phyloP scores from a whole-genome alignment of 805 yeast species.

The Hanseniaspora occidentalis region DNA sequence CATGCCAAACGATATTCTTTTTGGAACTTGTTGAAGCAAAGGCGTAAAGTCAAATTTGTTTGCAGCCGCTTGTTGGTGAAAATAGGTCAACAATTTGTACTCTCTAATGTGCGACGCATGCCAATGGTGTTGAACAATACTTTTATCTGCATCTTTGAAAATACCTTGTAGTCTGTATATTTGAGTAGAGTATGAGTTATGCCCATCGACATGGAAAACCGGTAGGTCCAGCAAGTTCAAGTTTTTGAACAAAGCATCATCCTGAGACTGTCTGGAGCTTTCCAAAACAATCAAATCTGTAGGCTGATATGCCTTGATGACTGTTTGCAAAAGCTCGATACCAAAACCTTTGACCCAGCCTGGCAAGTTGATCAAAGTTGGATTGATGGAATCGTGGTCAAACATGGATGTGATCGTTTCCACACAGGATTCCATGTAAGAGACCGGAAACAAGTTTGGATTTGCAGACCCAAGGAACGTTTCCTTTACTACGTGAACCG shows the following conservation, averaged over 20 bases:
- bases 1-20: not conserved
- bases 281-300: slow-evolving; percentile 46
- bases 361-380: slow-evolving; percentile 62
- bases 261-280: slow-evolving; percentile 13
- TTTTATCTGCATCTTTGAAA: slow-evolving; percentile 25
- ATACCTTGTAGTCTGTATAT: slow-evolving; percentile 11
- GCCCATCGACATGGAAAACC: slow-evolving; percentile 19
- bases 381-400: slow-evolving; percentile 23
- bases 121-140: slow-evolving; percentile 22
- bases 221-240: slow-evolving; percentile 12
- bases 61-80: slow-evolving; percentile 30
- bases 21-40: slow-evolving; percentile 16
- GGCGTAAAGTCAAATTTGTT: slow-evolving; percentile 31
- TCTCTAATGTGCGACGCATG: slow-evolving; percentile 40
- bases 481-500: slow-evolving; percentile 9
- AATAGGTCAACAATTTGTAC: slow-evolving; percentile 38
- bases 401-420: slow-evolving; percentile 25
- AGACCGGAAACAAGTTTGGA: slow-evolving; percentile 53
- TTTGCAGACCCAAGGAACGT: slow-evolving; percentile 51
- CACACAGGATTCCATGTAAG: slow-evolving; percentile 35
- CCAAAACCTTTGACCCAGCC: slow-evolving; percentile 93
- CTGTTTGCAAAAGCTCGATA: slow-evolving; percentile 38
- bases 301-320: slow-evolving; percentile 33
- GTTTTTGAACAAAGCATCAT: slow-evolving; percentile 16
- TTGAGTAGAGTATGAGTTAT: slow-evolving; percentile 18